Evolutionary conservation across 2,329 filamentous ascomycete species (phyloP), one percentile per base, ranked within the genome.

Genomic region (Penicillium fuscoglaucum): DNA sequence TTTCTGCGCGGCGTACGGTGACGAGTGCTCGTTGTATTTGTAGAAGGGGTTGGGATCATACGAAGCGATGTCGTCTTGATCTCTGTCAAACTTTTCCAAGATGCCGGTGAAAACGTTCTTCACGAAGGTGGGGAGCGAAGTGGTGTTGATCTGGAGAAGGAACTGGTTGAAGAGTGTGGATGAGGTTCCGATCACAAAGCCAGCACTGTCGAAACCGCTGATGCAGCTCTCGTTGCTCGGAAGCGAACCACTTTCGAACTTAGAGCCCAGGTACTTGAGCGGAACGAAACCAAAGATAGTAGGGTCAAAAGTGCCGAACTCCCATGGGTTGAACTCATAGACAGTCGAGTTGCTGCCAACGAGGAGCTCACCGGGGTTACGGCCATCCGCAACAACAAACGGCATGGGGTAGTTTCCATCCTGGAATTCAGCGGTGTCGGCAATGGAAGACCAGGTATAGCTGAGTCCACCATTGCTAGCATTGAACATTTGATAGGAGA

Each of bases 401-500:
- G 91, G 90, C 79, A 93, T 83, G 0, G 90, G 91, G 33, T 84
- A 82, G 45, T 84, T 77, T 19, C 82, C 90, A 15, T 80, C 76
- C 1, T 78, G 74, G 73, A 93, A 93, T n/a, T 82, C 79, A 1
- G 82, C 69, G 19, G 84, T 81, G 44, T 85, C 70, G 8, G 86
- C 84, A 64, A 93, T 90, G 4, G 90, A 95, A 3, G 91, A 96
- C 78, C 88, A 96, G 4, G 92, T 96, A 69, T 89, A 92, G 15
- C 80, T 81, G 15, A 88, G 85, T 0, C 90, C 92, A 40, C 92
- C 93, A 60, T 90, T 77, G 1, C 82, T 82, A 6, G 85, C 89
- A 70, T 93, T 90, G 71, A 96, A 84, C 48, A 96, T 83, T 76
- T 96, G 92, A 75, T 89, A 96, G 1, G 88, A 88, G n/a, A 96